Base-by-base conservation (phyloP, 805 yeast genomes). In the Zygoascus flipseniorum region DNA sequence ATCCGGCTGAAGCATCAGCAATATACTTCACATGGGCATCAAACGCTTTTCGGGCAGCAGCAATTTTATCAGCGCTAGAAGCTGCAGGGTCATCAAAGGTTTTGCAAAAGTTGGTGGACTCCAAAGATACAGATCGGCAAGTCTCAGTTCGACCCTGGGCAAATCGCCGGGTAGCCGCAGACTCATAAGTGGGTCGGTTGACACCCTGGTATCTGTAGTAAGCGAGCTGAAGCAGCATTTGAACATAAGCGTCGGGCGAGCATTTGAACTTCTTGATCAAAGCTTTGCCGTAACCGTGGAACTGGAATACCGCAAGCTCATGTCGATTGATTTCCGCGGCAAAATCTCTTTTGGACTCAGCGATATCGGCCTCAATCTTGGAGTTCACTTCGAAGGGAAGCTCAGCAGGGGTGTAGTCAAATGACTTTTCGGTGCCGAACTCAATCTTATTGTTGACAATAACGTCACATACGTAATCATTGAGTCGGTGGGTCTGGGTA, bases 141-240 rank as follows among this genome's bases (percentile, higher is more conserved):
- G 97, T 86, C 71, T 92, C 99, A 8, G 98, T 92, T 69, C 99
- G 81, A 53, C 99, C 99, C 64, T 80, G 82, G 65, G 81, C 85
- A 70, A 77, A 92, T 67, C 81, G 84, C 70, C 98, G 82, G 1
- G 97, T 92, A 19, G 98, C 88, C 2, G 97, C 97, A 50, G 96
- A 84, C 71, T 92, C 99, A 71, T 92, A 92, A 11, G 97, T 92
- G 58, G 97, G 97, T 65, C 92, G 79, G 52, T 81, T 75, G 52
- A 77, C 79, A 20, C 96, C 95, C 43, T 87, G 77, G 71, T 82
- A 75, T 71, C 89, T 89, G 75, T 74, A 92, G 70, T 89, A 85
- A 18, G 96, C 96, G 58, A 93, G 76, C 76, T 92, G 99, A 65
- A 92, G 80, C 62, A 89, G 67, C 83, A 90, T 84, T 71, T 92